Evolutionary conservation across 306 rosid genomes (phyloP).

Genomic region (Prosopis cineraria): DNA sequence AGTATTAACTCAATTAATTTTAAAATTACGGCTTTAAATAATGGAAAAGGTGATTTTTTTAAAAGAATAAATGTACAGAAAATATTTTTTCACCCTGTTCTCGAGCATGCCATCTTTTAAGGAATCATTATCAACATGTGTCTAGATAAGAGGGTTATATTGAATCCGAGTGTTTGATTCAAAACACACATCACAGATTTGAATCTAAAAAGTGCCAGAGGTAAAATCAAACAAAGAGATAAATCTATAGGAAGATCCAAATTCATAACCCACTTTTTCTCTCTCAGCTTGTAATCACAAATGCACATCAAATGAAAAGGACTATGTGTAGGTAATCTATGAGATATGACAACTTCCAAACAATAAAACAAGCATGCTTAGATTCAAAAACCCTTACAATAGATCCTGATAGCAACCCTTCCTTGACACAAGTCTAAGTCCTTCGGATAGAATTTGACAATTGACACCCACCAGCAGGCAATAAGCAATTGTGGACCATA

Average conservation of each 20-base stretch:
- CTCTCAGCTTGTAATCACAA: conserved; percentile 5
- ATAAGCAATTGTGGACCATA: conserved; percentile 54
- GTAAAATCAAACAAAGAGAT: conserved; percentile 15
- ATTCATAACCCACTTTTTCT: not conserved
- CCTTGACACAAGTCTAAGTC: conserved; percentile 64
- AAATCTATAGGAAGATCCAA: conserved; percentile 32
- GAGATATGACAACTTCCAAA: conserved; percentile 46
- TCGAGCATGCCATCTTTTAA: conserved; percentile 9
- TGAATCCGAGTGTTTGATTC: not conserved
- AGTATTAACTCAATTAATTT: too few relatives aligned
- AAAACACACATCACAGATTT: not conserved
- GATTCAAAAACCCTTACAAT: conserved; percentile 62
- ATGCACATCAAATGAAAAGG: conserved; percentile 46
- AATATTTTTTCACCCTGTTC: too few relatives aligned
- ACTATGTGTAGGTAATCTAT: conserved; percentile 48
- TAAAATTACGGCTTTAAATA: too few relatives aligned
- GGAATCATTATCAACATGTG: conserved; percentile 1
- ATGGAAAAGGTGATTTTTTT: too few relatives aligned
- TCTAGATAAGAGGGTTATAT: not conserved
- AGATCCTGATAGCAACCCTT: conserved; percentile 69
- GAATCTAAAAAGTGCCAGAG: conserved; percentile 23
- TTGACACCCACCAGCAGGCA: conserved; percentile 48
- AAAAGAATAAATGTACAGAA: too few relatives aligned
- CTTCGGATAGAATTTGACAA: conserved; percentile 54
- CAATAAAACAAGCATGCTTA: conserved; percentile 60